A percentile compares a stretch with the other conserved stretches of the same genome.
These are phyloP conservation scores for Hortiboletus campestris DNA, from an alignment of 768 basidiomycete genomes.

Conservation along the genomic window DNA sequence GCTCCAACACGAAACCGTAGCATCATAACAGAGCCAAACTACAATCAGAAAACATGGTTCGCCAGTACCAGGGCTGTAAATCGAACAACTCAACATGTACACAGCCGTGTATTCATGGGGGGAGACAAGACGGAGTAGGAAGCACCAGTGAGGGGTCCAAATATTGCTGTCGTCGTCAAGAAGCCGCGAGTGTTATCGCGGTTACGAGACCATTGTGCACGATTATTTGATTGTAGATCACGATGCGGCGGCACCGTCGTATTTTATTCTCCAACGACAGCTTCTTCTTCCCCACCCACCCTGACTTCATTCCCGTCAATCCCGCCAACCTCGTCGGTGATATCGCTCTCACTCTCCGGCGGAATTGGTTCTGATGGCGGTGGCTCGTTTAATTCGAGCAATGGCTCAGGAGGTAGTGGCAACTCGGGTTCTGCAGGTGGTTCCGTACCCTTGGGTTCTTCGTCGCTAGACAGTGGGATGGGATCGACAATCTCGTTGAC, in stretches of 20 bases:
- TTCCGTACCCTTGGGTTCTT: background rate
- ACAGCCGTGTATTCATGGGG: background rate
- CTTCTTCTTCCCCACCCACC: conserved; percentile 16
- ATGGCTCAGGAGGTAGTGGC: background rate
- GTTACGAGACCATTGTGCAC: background rate
- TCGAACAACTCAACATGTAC: background rate
- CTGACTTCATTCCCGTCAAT: conserved; percentile 20
- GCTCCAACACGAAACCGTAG: background rate
- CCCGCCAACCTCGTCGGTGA: conserved; percentile 30
- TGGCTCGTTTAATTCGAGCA: conserved; percentile 30
- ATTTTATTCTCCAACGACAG: conserved; percentile 3
- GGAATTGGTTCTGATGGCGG: conserved; percentile 33
- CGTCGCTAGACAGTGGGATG: background rate
- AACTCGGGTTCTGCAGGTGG: conserved; percentile 7
- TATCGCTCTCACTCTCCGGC: conserved; percentile 35
- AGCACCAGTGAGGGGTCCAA: background rate
- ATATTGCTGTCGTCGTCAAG: conserved; percentile 12
- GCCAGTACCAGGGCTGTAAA: background rate
- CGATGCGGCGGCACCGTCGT: conserved; percentile 23
- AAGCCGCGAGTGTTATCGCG: conserved; percentile 1
- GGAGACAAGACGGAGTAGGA: conserved; percentile 21
- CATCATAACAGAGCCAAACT: background rate
- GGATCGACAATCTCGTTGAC: conserved; percentile 7
- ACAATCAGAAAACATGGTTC: background rate
- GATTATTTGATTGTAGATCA: conserved; percentile 2